Base-by-base conservation (phyloP, 2,329 filamentous ascomycete genomes). In the Lachnellula hyalina region DNA sequence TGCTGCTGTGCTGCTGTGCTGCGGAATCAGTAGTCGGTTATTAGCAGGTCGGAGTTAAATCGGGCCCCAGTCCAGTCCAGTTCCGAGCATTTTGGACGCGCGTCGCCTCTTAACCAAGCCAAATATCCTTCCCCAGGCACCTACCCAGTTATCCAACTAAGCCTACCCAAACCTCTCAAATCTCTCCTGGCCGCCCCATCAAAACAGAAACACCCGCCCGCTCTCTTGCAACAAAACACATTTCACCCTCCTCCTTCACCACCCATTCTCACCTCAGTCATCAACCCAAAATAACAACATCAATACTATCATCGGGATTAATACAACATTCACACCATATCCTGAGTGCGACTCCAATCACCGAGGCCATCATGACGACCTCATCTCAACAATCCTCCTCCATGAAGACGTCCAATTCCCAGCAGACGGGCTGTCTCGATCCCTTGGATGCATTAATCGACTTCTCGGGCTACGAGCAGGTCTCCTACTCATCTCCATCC, bases 391-490 rank as follows among this genome's bases (percentile, higher is more conserved):
- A 40, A 50, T 59, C 61, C 0, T 62, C 64, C 23, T 49, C 59
- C 21, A 53, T 56, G 40, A 65, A 65, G 63, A 63, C 64, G 41
- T 61, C 58, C 14, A 52, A 60, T 48, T 62, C 50, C 21, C 59
- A 60, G 9, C 65, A 65, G 35, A 58, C 53, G 50, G 60, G 52
- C 40, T 69, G 65, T 52, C 56, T 67, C 41, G 67, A 70, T 57
- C 67, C 67, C 15, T 54, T 83, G 63, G 83, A 86, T 63, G 77
- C 78, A 34, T 73, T 85, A 47, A 73, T 85, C 68, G 82, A 85
- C 63, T 75, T 85, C 54, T 77, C 79, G 57, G 80, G 82, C 63
- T 89, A 86, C 71, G 84, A 86, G 66, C 77, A 76, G 60, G 70
- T 81, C 51, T 74, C 76, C 59, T 85, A 82, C 64, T 77, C 82